Evolutionary conservation across 202 grass and related monocot species (phyloP).

Genomic region (Panicum hallii): DNA sequence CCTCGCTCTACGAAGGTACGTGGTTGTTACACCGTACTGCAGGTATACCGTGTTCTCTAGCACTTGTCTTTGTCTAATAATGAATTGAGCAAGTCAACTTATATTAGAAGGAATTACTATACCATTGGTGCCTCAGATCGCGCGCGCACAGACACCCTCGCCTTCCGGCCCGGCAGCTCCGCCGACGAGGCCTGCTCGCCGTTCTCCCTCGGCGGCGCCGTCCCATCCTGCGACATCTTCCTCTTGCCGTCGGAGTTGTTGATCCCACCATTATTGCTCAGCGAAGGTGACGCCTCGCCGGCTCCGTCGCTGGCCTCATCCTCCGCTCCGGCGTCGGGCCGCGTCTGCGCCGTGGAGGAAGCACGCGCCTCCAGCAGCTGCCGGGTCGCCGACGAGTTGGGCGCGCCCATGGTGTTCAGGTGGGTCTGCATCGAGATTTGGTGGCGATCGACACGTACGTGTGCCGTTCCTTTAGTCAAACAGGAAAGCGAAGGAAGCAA

Average conservation of each 20-base stretch:
- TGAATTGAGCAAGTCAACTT: neutral
- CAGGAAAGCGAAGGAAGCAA: slow-evolving; percentile 37
- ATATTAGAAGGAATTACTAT: slow-evolving; percentile 44
- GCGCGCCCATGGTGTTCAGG: slow-evolving; percentile 2
- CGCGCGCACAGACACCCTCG: slow-evolving; percentile 89
- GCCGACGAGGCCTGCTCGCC: slow-evolving; percentile 16
- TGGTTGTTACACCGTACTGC: slow-evolving; percentile 6
- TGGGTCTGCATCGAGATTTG: slow-evolving; percentile 52
- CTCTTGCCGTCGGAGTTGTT: neutral
- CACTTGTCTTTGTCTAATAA: neutral
- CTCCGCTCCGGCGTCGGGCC: neutral
- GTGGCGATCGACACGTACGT: slow-evolving; percentile 38
- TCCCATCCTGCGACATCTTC: slow-evolving; percentile 9
- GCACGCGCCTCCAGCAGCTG: slow-evolving; percentile 37
- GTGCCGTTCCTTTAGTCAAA: slow-evolving; percentile 49
- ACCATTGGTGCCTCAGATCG: slow-evolving; percentile 86
- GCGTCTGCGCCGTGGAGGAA: slow-evolving; percentile 9
- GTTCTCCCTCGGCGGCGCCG: slow-evolving; percentile 29
- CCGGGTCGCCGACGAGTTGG: slow-evolving; percentile 8
- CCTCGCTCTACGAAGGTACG: neutral
- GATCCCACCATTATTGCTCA: slow-evolving; percentile 28
- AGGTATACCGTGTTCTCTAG: neutral
- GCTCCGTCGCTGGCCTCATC: slow-evolving; percentile 10
- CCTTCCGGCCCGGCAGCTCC: slow-evolving; percentile 54
- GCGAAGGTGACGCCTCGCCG: slow-evolving; percentile 24